phyloP scores from a whole-genome alignment of 2,329 filamentous ascomycete species.

The Thielaviopsis euricoi region DNA sequence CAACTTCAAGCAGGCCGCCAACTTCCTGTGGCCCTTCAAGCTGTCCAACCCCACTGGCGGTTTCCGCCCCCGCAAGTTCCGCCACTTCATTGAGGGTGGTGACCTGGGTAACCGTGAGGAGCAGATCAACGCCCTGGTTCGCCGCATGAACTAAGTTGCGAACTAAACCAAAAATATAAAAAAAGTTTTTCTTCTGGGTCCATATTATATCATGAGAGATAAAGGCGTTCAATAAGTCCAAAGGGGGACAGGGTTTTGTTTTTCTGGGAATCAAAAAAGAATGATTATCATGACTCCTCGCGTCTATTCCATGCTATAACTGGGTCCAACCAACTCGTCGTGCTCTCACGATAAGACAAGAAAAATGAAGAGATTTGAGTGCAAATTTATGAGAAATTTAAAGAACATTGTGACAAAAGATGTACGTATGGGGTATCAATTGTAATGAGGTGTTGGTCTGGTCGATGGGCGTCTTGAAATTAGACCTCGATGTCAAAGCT shows the following conservation, averaged over 20 bases:
- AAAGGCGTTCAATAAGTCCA: conserved; percentile 13
- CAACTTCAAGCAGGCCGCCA: conserved; percentile 98
- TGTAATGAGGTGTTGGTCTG: too few species aligned
- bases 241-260: conserved; percentile 11
- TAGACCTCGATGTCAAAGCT: conserved; percentile 67
- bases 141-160: conserved; percentile 82
- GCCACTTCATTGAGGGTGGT: conserved; percentile 97
- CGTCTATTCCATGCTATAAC: background rate
- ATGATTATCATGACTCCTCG: conserved; percentile 1
- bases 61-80: conserved; percentile 95
- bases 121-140: conserved; percentile 88
- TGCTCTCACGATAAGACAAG: background rate
- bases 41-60: conserved; percentile 95
- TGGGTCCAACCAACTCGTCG: background rate
- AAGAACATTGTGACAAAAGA: too few species aligned
- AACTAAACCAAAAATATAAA: conserved; percentile 14
- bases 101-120: conserved; percentile 98
- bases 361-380: too few species aligned
- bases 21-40: conserved; percentile 99
- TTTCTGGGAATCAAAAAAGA: conserved; percentile 10
- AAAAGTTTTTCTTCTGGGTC: conserved; percentile 16
- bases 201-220: conserved; percentile 18
- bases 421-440: too few species aligned
- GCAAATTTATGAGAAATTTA: too few species aligned
- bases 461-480: too few species aligned